phyloP scores from a whole-genome alignment of 1,284 basidiomycete species.

The Afroboletus lepidellus region DNA sequence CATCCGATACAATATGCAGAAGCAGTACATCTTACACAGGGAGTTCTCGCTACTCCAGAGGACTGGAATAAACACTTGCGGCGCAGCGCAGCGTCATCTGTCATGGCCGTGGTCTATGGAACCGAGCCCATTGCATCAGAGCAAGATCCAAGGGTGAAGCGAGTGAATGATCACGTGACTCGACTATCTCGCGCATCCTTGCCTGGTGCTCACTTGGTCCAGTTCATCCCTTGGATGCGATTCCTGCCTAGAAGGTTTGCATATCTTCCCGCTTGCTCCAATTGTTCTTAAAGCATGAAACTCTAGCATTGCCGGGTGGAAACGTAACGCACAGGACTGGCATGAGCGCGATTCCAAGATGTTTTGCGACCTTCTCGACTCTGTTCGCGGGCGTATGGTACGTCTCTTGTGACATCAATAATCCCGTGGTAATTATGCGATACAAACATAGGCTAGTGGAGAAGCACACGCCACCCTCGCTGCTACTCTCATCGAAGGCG shows the following conservation, averaged over 20 bases:
- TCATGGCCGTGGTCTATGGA: not conserved
- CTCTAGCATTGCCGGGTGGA: constrained; percentile 6
- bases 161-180: not conserved
- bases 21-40: not conserved
- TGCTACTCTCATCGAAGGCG: not conserved
- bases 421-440: not conserved
- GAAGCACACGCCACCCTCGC: not conserved
- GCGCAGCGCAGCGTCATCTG: not conserved
- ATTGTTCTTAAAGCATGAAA: not conserved
- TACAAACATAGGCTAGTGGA: not conserved
- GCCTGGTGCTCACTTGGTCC: not conserved
- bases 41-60: not conserved
- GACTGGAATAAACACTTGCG: not conserved
- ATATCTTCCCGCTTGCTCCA: not conserved
- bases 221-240: not conserved
- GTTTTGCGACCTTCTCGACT: not conserved
- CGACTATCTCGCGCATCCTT: not conserved
- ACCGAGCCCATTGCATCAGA: not conserved
- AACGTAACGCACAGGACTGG: constrained; percentile 1
- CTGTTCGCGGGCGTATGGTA: not conserved
- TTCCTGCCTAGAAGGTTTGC: not conserved
- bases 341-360: constrained; percentile 1
- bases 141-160: not conserved
- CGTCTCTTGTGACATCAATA: not conserved
- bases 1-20: not conserved